phyloP scores from a whole-genome alignment of 2,329 filamentous ascomycete species.

The Fusarium pininemorale region DNA sequence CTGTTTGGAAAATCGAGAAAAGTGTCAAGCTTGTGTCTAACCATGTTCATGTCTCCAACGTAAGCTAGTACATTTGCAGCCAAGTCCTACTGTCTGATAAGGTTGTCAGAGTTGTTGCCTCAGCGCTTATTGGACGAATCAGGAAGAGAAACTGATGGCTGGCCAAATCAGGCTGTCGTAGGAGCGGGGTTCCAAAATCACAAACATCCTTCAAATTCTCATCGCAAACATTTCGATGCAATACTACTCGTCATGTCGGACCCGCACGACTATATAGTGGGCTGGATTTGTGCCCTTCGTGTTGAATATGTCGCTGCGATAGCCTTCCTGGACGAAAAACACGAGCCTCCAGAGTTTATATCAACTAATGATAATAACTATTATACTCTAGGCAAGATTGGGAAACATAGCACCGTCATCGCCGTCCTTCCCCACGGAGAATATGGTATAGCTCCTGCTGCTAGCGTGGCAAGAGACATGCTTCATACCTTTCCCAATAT shows the following conservation, averaged over 20 bases:
- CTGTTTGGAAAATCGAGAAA: too few species aligned
- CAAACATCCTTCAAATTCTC: background rate
- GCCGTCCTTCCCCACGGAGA: conserved; percentile 20
- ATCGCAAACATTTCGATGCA: background rate
- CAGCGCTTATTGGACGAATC: background rate
- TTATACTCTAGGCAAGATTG: conserved; percentile 24
- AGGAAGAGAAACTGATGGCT: background rate
- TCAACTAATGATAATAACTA: conserved; percentile 9
- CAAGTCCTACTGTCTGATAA: background rate
- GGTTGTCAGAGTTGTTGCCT: background rate
- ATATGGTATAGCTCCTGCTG: conserved; percentile 20
- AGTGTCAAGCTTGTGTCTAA: fast-evolving
- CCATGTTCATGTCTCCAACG: too few species aligned
- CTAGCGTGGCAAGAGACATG: conserved; percentile 44
- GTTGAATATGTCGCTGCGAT: conserved; percentile 51
- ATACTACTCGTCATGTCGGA: background rate
- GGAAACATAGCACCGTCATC: conserved; percentile 31
- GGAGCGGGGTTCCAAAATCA: background rate
- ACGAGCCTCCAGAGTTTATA: conserved; percentile 35
- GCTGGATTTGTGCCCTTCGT: conserved; percentile 55
- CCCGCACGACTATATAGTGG: conserved; percentile 48
- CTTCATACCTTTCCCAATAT: conserved; percentile 45
- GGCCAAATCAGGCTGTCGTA: background rate
- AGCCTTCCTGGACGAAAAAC: conserved; percentile 50
- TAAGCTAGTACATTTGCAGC: background rate